Base-by-base conservation (phyloP, 306 rosid genomes). In the Luffa aegyptiaca region DNA sequence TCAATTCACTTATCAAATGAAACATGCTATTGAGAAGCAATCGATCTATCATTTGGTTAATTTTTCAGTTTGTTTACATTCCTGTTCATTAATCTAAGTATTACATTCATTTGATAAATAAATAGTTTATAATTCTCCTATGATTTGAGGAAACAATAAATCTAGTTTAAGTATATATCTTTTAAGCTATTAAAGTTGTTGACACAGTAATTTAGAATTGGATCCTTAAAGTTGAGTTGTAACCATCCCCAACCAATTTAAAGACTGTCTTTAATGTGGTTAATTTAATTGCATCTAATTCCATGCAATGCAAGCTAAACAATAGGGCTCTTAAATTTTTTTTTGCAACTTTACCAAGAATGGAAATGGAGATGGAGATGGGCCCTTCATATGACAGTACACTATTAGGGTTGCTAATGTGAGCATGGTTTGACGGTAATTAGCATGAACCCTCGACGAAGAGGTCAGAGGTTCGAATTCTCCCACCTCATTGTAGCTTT, bases 201-300 rank as follows among this genome's bases (percentile, higher is more conserved):
- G 37, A 71, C 35, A 71, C 20, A 20, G 17, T 20, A 5, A 46
- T 10, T 20, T 33, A 45, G 57, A 46, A 72, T 46, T 69, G 0
- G 41, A 66, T 66, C 14, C 5, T 66, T 8, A 6, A 72, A 72
- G 56, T 46, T 26, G 41, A 70, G 37, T 10, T 63, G 11, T 21
- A 21, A 45, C 35, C 75, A 69, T 69, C 75, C 12, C 55, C 75
- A 69, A 72, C 77, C 10, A 72, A 46, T 48, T 11, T 1, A 45
- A 42, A 72, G 77, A 46, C 77, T 13, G 6, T 0, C 5, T 46
- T 71, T 21, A 71, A 71, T 71, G 37, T 42, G 57, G 9, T 69
- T 69, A n/a, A n/a, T 16, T 69, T 4, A 68, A 69, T 69, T 37
- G 10, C 75, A 69, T 69, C 75, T 69, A 69, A 69, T 44, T 69